These are phyloP conservation scores for Curvularia sp. DNA, from an alignment of 2,329 filamentous ascomycete species.

Conservation along the genomic window DNA sequence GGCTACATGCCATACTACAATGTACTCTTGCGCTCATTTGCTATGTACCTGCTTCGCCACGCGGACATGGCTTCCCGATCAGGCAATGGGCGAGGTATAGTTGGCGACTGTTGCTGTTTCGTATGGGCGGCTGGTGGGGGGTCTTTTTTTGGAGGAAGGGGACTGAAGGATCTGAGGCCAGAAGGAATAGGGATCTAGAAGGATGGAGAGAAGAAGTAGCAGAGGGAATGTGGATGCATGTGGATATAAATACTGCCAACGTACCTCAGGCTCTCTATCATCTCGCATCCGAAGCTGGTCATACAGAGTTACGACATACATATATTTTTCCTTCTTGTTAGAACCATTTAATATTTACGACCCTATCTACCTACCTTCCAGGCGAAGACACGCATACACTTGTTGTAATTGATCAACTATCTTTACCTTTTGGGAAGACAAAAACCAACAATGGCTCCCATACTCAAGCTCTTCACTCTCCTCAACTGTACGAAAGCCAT, in stretches of 20 bases:
- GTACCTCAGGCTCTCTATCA: neutral
- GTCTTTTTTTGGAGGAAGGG: neutral
- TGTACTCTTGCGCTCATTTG: too few relatives aligned
- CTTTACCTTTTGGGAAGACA: neutral
- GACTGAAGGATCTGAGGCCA: neutral
- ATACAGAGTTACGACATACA: neutral
- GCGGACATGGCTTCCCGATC: neutral
- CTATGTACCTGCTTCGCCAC: neutral
- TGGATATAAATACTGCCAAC: neutral
- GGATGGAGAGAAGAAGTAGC: too few relatives aligned
- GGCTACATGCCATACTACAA: too few relatives aligned
- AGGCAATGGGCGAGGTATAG: neutral
- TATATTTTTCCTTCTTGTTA: neutral
- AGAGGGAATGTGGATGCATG: neutral
- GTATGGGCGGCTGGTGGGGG: neutral
- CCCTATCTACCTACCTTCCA: neutral
- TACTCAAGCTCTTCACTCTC: slow-evolving; percentile 36
- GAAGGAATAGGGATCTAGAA: neutral
- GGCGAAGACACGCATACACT: neutral
- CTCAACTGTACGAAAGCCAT: slow-evolving; percentile 27
- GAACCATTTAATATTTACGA: too few relatives aligned
- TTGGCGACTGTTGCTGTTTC: neutral
- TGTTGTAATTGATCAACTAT: too few relatives aligned
- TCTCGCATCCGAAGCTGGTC: neutral
- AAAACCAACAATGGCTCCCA: slow-evolving; percentile 32